Percentiles rank a stretch among this genome's conserved stretches.
Conservation (phyloP, 2,329 filamentous ascomycete genomes). For the Hypoxylon rubiginosum region DNA sequence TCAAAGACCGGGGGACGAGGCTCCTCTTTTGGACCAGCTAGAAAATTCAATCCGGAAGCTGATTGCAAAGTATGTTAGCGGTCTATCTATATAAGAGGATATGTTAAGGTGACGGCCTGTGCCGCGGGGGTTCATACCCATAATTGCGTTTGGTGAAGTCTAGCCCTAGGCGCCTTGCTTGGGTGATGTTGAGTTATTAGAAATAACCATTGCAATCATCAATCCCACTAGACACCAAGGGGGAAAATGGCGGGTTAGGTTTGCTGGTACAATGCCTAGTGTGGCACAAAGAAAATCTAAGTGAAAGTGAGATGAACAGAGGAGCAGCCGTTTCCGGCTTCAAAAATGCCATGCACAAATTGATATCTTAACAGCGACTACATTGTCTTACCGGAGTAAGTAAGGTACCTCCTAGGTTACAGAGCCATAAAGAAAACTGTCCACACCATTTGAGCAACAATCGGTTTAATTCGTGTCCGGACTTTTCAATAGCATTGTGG, state of each 20-base stretch:
- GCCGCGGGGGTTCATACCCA: not conserved
- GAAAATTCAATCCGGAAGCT: not conserved
- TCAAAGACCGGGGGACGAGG: not conserved
- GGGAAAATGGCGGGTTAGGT: not conserved
- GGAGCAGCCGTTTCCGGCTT: not conserved
- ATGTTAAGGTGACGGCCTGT: not conserved
- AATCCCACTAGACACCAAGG: not conserved
- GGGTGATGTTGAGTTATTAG: not conserved
- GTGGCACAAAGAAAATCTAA: slow-evolving; percentile 11
- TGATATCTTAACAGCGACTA: not conserved
- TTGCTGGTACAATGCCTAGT: not conserved
- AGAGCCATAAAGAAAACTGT: not conserved
- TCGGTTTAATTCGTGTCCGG: no score
- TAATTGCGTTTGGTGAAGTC: not conserved
- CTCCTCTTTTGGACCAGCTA: not conserved
- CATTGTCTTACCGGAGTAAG: not conserved
- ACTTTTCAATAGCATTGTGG: not conserved
- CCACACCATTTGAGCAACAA: not conserved
- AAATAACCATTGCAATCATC: not conserved
- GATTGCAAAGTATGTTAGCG: no score
- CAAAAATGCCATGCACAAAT: no score
- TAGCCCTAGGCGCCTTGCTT: not conserved
- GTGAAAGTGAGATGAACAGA: not conserved
- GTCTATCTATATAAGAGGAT: not conserved
- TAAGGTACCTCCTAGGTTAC: no score